Conservation (phyloP, 2,329 filamentous ascomycete species). For the Penicillium occitanis region DNA sequence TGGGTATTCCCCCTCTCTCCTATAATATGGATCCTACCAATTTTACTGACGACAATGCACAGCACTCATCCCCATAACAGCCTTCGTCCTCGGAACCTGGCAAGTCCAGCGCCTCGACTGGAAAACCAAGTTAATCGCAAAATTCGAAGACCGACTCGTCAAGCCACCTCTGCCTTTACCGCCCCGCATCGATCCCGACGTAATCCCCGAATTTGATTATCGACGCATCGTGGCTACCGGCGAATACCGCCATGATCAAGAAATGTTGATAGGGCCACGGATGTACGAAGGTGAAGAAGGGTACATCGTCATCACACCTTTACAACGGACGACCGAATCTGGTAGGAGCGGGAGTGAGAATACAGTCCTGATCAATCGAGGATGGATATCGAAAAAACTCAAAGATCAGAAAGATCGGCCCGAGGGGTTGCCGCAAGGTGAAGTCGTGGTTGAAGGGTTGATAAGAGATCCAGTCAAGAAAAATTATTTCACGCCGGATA, state of each 20-base stretch:
- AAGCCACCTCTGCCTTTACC: constrained; percentile 83
- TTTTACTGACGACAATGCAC: not conserved
- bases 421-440: constrained; percentile 65
- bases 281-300: constrained; percentile 87
- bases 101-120: constrained; percentile 89
- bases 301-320: constrained; percentile 85
- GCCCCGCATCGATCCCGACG: constrained; percentile 75
- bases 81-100: constrained; percentile 89
- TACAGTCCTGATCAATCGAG: constrained; percentile 82
- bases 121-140: constrained; percentile 91
- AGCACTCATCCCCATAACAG: constrained; percentile 85
- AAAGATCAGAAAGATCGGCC: constrained; percentile 62
- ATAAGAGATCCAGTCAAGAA: constrained; percentile 90
- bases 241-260: constrained; percentile 76
- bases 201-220: constrained; percentile 87
- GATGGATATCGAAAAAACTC: constrained; percentile 83
- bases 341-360: constrained; percentile 48
- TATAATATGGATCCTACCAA: not conserved
- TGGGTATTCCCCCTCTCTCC: constrained; percentile 53
- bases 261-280: constrained; percentile 93
- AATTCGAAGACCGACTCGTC: constrained; percentile 86
- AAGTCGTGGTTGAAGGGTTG: constrained; percentile 79
- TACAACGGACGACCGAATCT: constrained; percentile 59
- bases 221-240: constrained; percentile 76
- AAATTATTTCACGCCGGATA: constrained; percentile 95